Conservation (phyloP, 2,329 filamentous ascomycete species). For the Cryoendolithus antarcticus region DNA sequence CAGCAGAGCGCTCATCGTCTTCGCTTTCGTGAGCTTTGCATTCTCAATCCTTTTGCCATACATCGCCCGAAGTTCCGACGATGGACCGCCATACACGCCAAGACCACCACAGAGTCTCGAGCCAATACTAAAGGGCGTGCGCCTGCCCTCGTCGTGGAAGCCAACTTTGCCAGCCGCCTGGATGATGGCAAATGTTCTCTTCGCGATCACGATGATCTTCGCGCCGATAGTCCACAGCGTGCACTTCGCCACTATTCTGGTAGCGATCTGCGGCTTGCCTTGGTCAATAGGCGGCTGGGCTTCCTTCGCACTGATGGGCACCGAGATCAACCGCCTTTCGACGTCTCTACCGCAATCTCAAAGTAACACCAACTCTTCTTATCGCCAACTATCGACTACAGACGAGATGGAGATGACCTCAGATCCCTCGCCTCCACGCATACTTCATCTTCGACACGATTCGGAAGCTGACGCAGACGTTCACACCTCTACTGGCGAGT, state of each 20-base stretch:
- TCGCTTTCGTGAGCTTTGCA: constrained; percentile 71
- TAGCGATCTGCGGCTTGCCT: constrained; percentile 75
- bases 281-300: constrained; percentile 87
- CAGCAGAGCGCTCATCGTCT: constrained; percentile 76
- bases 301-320: constrained; percentile 77
- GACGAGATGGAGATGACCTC: constrained; percentile 32
- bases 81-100: constrained; percentile 53
- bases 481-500: constrained; percentile 52
- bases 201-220: constrained; percentile 70
- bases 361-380: constrained; percentile 1
- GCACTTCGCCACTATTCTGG: constrained; percentile 67
- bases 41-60: constrained; percentile 73
- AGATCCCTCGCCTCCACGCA: constrained; percentile 4
- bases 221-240: constrained; percentile 76
- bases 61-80: constrained; percentile 61
- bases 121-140: constrained; percentile 42
- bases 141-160: constrained; percentile 45
- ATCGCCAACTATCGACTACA: background rate
- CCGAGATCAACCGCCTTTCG: constrained; percentile 82
- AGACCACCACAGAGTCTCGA: constrained; percentile 61
- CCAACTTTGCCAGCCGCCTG: constrained; percentile 77
- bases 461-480: constrained; percentile 26
- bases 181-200: constrained; percentile 69
- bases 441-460: constrained; percentile 43
- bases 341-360: constrained; percentile 23